phyloP scores from a whole-genome alignment of 345 rosid species.

The Cardamine occulta region DNA sequence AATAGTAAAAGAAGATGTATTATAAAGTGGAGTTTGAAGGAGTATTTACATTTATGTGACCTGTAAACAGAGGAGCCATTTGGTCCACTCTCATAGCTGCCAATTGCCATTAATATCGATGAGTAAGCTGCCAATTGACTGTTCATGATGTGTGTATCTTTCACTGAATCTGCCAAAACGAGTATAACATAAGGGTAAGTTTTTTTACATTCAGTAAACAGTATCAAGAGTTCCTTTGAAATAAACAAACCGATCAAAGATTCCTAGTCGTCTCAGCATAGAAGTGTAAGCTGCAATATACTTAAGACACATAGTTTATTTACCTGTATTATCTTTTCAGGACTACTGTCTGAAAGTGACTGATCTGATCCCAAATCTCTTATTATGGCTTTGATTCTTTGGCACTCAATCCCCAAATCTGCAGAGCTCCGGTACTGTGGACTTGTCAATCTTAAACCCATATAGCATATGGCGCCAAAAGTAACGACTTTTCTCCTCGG shows the following conservation, averaged over 20 bases:
- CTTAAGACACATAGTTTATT: not conserved
- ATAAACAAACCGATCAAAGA: slow-evolving; percentile 1
- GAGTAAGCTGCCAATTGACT: not conserved
- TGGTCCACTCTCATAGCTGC: slow-evolving; percentile 4
- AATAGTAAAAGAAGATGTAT: not conserved
- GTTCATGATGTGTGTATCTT: slow-evolving; percentile 8
- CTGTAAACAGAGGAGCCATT: slow-evolving; percentile 17
- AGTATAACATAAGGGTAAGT: not conserved
- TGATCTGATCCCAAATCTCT: slow-evolving; percentile 2
- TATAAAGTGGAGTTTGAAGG: not conserved
- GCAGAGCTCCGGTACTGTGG: not conserved
- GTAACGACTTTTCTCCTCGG: not conserved
- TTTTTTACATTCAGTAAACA: not conserved
- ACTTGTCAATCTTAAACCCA: slow-evolving; percentile 1
- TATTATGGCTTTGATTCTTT: not conserved
- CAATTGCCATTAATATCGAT: not conserved
- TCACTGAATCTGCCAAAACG: slow-evolving; percentile 13
- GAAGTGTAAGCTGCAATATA: slow-evolving; percentile 2
- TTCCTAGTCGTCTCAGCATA: not conserved
- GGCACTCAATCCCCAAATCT: slow-evolving; percentile 7
- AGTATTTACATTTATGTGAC: slow-evolving; percentile 18
- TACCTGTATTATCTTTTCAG: slow-evolving; percentile 18
- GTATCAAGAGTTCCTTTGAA: not conserved
- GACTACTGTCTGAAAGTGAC: not conserved
- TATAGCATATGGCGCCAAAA: not conserved